phyloP scores from a whole-genome alignment of 106 monocot species.

The Platanthera zijinensis region DNA sequence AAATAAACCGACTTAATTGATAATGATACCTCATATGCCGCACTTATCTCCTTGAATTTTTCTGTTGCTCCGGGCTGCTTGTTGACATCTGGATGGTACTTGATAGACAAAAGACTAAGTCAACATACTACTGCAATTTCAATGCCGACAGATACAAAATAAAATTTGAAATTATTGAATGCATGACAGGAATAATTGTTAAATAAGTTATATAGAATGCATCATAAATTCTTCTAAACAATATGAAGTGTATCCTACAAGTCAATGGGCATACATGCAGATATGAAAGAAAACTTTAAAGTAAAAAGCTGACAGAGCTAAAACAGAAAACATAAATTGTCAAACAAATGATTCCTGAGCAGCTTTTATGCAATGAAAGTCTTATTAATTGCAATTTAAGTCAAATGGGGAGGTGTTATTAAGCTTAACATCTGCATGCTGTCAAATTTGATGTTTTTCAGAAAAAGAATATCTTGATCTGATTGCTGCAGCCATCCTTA shows the following conservation, averaged over 20 bases:
- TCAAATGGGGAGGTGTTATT: neutral
- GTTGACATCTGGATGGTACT: slow-evolving; percentile 99
- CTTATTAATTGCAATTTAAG: neutral
- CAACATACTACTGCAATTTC: slow-evolving; percentile 24
- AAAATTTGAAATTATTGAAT: neutral
- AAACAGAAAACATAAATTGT: neutral
- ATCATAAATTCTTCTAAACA: neutral
- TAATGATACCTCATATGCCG: slow-evolving; percentile 82
- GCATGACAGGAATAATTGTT: neutral
- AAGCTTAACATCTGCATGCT: neutral
- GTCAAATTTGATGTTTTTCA: too few species aligned
- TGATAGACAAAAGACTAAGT: slow-evolving; percentile 32
- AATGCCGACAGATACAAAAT: slow-evolving; percentile 8
- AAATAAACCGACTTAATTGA: slow-evolving; percentile 1
- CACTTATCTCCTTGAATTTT: slow-evolving; percentile 97
- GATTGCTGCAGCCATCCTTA: too few species aligned
- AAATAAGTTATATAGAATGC: neutral
- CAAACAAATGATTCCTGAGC: neutral
- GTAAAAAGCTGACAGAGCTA: neutral
- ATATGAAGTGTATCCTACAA: neutral
- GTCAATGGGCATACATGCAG: neutral
- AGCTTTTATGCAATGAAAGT: neutral
- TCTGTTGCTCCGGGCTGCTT: slow-evolving; percentile 96
- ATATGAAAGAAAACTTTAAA: neutral
- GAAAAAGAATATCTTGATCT: too few species aligned